Conservation (phyloP, 2,329 filamentous ascomycete species). For the Colletotrichum kahawae region DNA sequence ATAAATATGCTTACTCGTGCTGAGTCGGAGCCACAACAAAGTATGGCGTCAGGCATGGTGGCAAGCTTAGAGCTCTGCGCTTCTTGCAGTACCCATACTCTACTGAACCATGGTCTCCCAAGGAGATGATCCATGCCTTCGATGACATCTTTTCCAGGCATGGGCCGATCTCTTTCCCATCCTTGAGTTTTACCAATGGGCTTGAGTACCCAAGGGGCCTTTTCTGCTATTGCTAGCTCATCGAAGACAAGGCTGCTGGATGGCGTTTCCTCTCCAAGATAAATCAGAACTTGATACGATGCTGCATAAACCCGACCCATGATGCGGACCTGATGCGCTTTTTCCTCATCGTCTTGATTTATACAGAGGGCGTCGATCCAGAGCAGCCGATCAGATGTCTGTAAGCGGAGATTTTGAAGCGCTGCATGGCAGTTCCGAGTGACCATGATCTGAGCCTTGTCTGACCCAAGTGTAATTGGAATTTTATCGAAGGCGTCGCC, state of each 20-base stretch:
- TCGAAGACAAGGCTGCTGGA: neutral
- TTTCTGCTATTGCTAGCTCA: too few species aligned
- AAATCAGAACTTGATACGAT: fast-evolving
- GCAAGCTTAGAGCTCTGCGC: neutral
- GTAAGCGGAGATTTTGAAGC: fast-evolving
- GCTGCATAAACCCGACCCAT: neutral
- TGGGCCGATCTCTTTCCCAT: too few species aligned
- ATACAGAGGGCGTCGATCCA: neutral
- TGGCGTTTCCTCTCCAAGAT: fast-evolving
- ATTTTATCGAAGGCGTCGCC: too few species aligned
- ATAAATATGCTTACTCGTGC: fast-evolving
- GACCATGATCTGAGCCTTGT: neutral
- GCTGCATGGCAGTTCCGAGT: fast-evolving
- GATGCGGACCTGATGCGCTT: too few species aligned
- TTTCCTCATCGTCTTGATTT: fast-evolving
- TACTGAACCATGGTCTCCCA: neutral
- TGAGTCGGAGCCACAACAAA: neutral
- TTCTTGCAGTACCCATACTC: neutral
- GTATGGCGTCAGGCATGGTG: fast-evolving
- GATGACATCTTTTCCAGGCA: too few species aligned
- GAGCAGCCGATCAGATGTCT: fast-evolving
- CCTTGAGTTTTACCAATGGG: too few species aligned
- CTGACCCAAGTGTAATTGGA: fast-evolving
- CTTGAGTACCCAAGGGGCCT: too few species aligned
- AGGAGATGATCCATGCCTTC: too few species aligned